These are phyloP conservation scores for Pyrenochaeta sp. DNA, from an alignment of 2,329 filamentous ascomycete species.

Conservation along the genomic window DNA sequence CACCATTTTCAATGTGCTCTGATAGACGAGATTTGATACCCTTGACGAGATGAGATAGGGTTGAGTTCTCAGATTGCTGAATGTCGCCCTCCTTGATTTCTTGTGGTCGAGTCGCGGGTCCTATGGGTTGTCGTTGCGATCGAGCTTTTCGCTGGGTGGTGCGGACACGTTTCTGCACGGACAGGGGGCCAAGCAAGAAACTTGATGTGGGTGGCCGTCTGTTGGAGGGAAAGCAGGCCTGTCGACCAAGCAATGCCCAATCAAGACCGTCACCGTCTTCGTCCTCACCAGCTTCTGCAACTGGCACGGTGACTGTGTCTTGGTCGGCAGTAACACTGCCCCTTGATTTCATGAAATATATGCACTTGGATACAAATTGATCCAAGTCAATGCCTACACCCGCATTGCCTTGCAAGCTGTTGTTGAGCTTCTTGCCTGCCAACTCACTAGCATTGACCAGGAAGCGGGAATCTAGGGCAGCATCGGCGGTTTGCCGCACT, in stretches of 20 bases:
- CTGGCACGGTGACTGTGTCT: constrained; percentile 59
- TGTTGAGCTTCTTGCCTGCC: constrained; percentile 78
- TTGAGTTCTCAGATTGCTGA: constrained; percentile 77
- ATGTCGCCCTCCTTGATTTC: constrained; percentile 79
- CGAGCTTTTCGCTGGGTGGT: constrained; percentile 73
- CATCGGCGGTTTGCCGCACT: constrained; percentile 89
- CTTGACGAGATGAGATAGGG: constrained; percentile 80
- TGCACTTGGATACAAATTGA: constrained; percentile 90
- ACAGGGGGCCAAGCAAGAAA: constrained; percentile 88
- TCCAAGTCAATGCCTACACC: constrained; percentile 85
- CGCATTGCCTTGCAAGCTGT: constrained; percentile 75
- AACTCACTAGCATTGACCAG: constrained; percentile 83
- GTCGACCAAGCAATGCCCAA: constrained; percentile 84
- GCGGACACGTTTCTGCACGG: constrained; percentile 83
- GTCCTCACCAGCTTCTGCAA: constrained; percentile 67
- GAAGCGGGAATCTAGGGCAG: constrained; percentile 87
- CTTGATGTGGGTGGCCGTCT: constrained; percentile 78
- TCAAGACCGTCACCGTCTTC: constrained; percentile 75
- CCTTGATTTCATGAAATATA: constrained; percentile 79
- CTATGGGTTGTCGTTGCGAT: constrained; percentile 72
- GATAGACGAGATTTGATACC: constrained; percentile 72
- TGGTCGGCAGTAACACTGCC: constrained; percentile 62
- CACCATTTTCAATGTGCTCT: constrained; percentile 46
- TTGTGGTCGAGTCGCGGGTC: constrained; percentile 76
- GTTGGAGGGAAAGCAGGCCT: constrained; percentile 77